Evolutionary conservation across 208 protist genomes (phyloP).

Genomic region (Wallacemonas collosoma): DNA sequence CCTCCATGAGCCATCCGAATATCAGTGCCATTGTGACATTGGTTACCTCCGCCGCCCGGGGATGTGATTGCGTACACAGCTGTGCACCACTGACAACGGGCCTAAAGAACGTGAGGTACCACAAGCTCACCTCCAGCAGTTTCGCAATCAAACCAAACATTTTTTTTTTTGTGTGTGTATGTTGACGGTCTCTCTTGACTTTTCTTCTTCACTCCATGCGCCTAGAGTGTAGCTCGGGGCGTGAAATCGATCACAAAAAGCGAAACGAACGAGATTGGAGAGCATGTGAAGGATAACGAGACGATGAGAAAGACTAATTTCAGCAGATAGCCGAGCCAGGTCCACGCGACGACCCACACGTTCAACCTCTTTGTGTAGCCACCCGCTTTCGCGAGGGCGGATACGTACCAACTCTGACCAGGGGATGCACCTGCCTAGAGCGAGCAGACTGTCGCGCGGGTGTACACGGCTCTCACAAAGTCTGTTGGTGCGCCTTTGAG

Average conservation of each 20-base stretch:
- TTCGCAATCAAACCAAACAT: conserved; percentile 4
- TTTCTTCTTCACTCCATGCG: not conserved
- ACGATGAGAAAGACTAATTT: no score
- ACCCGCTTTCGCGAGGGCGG: not conserved
- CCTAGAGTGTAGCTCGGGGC: not conserved
- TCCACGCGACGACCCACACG: not conserved
- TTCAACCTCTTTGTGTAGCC: not conserved
- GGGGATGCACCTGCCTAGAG: no score
- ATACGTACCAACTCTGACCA: no score
- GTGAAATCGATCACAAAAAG: not conserved
- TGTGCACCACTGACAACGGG: conserved; percentile 66
- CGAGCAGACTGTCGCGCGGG: no score
- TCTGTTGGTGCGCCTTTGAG: no score
- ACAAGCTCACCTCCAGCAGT: conserved; percentile 41
- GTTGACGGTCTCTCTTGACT: not conserved
- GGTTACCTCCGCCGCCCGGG: conserved; percentile 52
- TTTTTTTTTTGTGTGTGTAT: conserved; percentile 8
- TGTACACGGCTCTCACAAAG: no score
- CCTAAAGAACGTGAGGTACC: conserved; percentile 63
- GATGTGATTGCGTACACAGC: conserved; percentile 41
- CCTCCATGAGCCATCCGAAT: conserved; percentile 62
- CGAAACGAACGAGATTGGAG: not conserved
- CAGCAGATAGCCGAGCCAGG: no score
- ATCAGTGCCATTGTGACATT: conserved; percentile 77
- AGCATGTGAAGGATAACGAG: no score